Conservation (phyloP, 148 eudicot species). For the Heliamphora exappendiculata region DNA sequence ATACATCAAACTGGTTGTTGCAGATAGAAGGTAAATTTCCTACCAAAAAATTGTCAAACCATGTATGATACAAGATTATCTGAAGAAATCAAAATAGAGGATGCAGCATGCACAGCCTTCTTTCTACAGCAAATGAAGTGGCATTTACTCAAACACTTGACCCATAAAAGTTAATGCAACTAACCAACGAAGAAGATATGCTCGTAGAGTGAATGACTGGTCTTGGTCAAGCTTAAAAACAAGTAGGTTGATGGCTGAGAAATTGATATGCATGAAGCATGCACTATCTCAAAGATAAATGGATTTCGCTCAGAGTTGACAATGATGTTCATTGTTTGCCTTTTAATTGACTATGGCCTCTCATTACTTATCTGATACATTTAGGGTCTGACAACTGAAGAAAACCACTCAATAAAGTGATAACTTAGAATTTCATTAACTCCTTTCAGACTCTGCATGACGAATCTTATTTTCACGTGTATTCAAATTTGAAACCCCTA, state of each 20-base stretch:
- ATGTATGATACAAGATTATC: neutral
- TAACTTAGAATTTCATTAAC: neutral
- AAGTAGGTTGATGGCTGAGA: neutral
- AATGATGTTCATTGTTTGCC: neutral
- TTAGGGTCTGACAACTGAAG: neutral
- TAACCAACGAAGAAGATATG: neutral
- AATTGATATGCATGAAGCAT: neutral
- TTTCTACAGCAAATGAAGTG: too few relatives aligned
- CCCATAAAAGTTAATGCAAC: neutral
- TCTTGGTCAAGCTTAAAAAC: neutral
- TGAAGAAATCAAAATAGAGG: neutral
- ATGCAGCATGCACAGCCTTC: neutral
- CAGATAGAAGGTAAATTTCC: neutral
- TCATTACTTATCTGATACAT: neutral
- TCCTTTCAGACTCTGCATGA: neutral
- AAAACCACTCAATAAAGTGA: neutral
- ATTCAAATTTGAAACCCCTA: neutral
- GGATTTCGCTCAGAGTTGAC: neutral
- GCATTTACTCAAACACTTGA: neutral
- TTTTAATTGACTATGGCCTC: neutral
- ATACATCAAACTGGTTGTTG: neutral
- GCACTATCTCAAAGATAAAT: neutral
- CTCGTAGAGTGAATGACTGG: too few relatives aligned
- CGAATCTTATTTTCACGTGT: neutral
- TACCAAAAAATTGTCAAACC: neutral